Base-by-base conservation (phyloP, 225 moss, liverwort and hornwort genomes). In the Pleurozium schreberi region DNA sequence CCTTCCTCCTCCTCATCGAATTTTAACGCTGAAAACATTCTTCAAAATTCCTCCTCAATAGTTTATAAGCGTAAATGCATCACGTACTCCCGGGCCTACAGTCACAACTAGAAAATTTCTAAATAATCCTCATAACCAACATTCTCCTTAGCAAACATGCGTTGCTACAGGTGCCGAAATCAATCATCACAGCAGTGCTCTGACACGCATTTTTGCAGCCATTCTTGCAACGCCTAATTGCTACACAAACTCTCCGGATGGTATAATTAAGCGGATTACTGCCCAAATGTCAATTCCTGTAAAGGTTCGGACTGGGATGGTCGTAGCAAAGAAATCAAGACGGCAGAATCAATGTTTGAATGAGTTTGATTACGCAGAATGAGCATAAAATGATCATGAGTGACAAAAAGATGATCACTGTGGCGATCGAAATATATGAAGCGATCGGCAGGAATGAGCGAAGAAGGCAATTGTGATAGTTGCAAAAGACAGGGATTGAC, bases 1-100 rank as follows among this genome's bases (percentile, higher is more conserved):
- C 87, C 93, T 55, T 90, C n/a, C n/a, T n/a, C 91, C 61, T 90
- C 90, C 89, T 88, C 92, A 70, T 89, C 91, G 55, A 89, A 89
- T 34, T 83, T 85, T 75, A 92, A 71, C 84, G 89, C 88, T 64
- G 91, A 61, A 85, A 92, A 83, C 94, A 94, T 94, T 57, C 88
- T 89, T 77, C 70, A 81, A 81, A 61, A 40, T 14, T 57, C 81
- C 59, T 30, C 85, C 64, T 69, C 63, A 68, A 17, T 34, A 52
- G 50, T 38, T 45, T 74, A 11, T 36, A 52, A 90, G 25, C 30
- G 62, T 57, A 69, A 34, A 69, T 18, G 60, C 84, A 80, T 80
- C 79, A 42, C 64, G 45, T 28, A 81, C 60, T 49, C 47, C 47
- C 11, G 34, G 47, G 27, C 73, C 67, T 18, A 65, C 63, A 49